phyloP scores from a whole-genome alignment of 306 rosid genomes.

The Dicorynia guianensis region DNA sequence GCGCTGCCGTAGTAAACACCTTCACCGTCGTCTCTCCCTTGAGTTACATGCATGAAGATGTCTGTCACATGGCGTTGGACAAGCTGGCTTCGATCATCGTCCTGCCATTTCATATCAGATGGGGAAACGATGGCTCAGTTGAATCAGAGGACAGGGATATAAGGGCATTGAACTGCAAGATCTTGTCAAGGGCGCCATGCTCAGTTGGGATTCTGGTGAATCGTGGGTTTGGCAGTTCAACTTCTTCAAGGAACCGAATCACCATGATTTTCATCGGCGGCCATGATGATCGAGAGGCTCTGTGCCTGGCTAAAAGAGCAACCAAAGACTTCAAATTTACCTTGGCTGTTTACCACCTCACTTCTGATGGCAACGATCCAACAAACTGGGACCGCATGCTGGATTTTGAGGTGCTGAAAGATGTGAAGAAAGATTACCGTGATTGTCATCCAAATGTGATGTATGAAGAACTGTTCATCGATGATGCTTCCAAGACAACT shows the following conservation, averaged over 20 bases:
- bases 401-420: slow-evolving; percentile 44
- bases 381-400: slow-evolving; percentile 40
- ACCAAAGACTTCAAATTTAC: not conserved
- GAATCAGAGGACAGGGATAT: slow-evolving; percentile 36
- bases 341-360: slow-evolving; percentile 42
- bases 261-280: slow-evolving; percentile 61
- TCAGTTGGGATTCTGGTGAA: slow-evolving; percentile 52
- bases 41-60: slow-evolving; percentile 55
- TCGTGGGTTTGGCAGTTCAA: not conserved
- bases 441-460: slow-evolving; percentile 21
- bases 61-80: slow-evolving; percentile 52
- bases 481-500: slow-evolving; percentile 49
- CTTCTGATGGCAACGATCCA: not conserved
- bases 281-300: slow-evolving; percentile 56
- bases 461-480: slow-evolving; percentile 33
- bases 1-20: slow-evolving; percentile 9
- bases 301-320: slow-evolving; percentile 47
- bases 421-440: slow-evolving; percentile 15
- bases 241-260: not conserved
- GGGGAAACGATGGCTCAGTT: slow-evolving; percentile 38
- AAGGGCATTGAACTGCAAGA: slow-evolving; percentile 44
- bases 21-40: slow-evolving; percentile 54
- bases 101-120: slow-evolving; percentile 56
- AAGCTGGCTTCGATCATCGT: slow-evolving; percentile 42
- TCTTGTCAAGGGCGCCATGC: slow-evolving; percentile 51